These are phyloP conservation scores for Coprinopsis sp. DNA, from an alignment of 768 basidiomycete species.

Conservation along the genomic window DNA sequence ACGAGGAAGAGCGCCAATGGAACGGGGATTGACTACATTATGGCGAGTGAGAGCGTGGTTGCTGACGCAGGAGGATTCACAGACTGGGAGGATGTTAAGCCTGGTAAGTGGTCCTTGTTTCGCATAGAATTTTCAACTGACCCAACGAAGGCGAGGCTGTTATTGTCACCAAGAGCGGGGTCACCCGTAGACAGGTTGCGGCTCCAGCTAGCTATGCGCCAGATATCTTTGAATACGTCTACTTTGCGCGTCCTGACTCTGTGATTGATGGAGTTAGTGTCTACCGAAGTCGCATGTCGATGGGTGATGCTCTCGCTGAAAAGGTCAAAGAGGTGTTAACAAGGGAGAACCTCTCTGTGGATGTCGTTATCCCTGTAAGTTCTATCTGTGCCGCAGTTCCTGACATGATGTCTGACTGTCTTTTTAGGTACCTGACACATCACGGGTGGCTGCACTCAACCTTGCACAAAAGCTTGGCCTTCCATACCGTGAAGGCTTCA, in stretches of 20 bases:
- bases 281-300: slow-evolving; percentile 97
- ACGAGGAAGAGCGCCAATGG: slow-evolving; percentile 51
- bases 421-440: slow-evolving; percentile 87
- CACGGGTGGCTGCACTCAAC: slow-evolving; percentile 92
- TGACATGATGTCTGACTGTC: slow-evolving; percentile 3
- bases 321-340: slow-evolving; percentile 75
- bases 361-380: slow-evolving; percentile 92
- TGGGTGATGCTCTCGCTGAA: slow-evolving; percentile 93
- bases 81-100: slow-evolving; percentile 91
- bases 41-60: slow-evolving; percentile 94
- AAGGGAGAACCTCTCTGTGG: slow-evolving; percentile 66
- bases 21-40: slow-evolving; percentile 70
- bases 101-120: slow-evolving; percentile 48
- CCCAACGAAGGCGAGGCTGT: slow-evolving; percentile 80
- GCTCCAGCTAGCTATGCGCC: slow-evolving; percentile 79
- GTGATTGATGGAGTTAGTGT: slow-evolving; percentile 97
- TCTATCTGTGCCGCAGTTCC: not conserved
- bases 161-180: slow-evolving; percentile 81
- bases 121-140: not conserved
- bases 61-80: slow-evolving; percentile 89
- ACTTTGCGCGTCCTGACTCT: slow-evolving; percentile 96
- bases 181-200: slow-evolving; percentile 72
- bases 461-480: slow-evolving; percentile 84
- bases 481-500: slow-evolving; percentile 96
- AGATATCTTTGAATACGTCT: slow-evolving; percentile 98